Conservation (phyloP, 2,329 filamentous ascomycete species). For the Sporothrix luriei region DNA sequence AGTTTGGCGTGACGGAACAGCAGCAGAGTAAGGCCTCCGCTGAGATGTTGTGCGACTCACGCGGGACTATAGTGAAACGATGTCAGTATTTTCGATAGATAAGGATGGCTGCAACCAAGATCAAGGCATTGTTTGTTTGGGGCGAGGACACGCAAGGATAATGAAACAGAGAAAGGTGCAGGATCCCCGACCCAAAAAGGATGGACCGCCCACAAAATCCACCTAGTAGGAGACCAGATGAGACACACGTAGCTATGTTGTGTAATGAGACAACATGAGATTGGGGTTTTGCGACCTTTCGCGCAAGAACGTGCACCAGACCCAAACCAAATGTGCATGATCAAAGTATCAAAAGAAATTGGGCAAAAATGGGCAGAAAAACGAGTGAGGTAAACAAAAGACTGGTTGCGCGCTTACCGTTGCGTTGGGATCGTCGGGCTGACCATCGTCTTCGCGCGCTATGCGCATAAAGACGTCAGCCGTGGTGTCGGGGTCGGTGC, state of each 20-base stretch:
- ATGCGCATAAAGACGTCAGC: constrained; percentile 63
- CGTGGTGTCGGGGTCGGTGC: constrained; percentile 54
- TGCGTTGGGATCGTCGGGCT: constrained; percentile 46
- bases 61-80: constrained; percentile 48
- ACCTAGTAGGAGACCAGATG: background rate
- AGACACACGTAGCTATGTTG: constrained; percentile 20
- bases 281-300: background rate
- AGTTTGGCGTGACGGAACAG: constrained; percentile 52
- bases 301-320: background rate
- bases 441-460: constrained; percentile 52
- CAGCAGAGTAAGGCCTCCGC: constrained; percentile 58
- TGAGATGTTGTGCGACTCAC: constrained; percentile 50
- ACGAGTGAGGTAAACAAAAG: constrained; percentile 22
- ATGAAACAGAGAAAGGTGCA: background rate
- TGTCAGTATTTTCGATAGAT: constrained; percentile 11
- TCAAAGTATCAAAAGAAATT: background rate
- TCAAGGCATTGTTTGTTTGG: background rate
- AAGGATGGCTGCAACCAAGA: background rate
- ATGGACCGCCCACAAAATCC: background rate
- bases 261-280: constrained; percentile 31
- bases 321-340: background rate
- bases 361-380: background rate
- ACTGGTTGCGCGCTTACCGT: constrained; percentile 49
- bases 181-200: background rate
- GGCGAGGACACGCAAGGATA: background rate